Conservation (phyloP, 73 alveolate genomes). For the Loxodes magnus region DNA sequence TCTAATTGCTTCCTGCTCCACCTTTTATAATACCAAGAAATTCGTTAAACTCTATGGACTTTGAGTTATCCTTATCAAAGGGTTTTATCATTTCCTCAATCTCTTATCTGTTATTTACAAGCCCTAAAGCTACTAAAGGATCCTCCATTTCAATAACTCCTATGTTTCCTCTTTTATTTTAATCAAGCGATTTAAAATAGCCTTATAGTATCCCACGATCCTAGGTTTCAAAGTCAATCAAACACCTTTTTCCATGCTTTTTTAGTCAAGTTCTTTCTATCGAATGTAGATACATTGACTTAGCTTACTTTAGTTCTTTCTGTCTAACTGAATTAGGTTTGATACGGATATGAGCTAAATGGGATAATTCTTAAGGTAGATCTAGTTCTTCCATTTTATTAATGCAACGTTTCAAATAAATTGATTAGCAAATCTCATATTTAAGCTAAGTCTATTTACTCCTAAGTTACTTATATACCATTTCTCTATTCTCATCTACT, state of each 20-base stretch:
- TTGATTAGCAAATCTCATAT: too few species aligned
- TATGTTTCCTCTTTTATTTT: conserved; percentile 73
- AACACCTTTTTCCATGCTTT: conserved; percentile 39
- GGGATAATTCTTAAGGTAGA: too few species aligned
- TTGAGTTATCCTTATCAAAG: conserved; percentile 83
- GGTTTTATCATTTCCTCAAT: conserved; percentile 56
- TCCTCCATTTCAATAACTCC: conserved; percentile 89
- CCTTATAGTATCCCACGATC: conserved; percentile 39
- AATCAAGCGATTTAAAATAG: conserved; percentile 70
- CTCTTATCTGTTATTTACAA: conserved; percentile 72
- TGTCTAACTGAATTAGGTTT: too few species aligned
- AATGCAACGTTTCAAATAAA: too few species aligned
- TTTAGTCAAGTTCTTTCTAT: conserved; percentile 53
- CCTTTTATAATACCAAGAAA: conserved; percentile 79
- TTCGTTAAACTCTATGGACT: conserved; percentile 79
- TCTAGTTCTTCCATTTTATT: too few species aligned
- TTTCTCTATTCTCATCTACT: too few species aligned
- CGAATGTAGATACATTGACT: too few species aligned
- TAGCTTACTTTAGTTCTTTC: too few species aligned
- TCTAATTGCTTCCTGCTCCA: conserved; percentile 27
- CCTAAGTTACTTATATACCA: too few species aligned
- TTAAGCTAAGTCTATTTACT: too few species aligned
- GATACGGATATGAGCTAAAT: too few species aligned
- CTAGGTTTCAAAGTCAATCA: conserved; percentile 42
- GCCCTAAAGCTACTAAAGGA: conserved; percentile 85